These are phyloP conservation scores for Raphanus raphanistrum DNA, from an alignment of 345 rosid species.

Conservation along the genomic window DNA sequence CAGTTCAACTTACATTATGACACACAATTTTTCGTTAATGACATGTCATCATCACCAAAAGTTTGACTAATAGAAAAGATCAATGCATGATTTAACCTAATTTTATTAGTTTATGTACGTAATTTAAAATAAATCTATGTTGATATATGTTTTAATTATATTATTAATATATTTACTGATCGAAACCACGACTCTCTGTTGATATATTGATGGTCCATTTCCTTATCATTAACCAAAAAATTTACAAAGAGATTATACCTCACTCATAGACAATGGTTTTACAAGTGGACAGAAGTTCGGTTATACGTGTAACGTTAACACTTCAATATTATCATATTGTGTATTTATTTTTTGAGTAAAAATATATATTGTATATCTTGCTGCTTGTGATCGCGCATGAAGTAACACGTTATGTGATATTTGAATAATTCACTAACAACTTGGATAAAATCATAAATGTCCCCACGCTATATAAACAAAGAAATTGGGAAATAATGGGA, in stretches of 20 bases:
- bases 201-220: too few species aligned
- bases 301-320: constrained; percentile 25
- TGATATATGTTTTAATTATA: too few species aligned
- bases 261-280: not conserved
- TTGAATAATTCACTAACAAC: not conserved
- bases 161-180: too few species aligned
- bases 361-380: not conserved
- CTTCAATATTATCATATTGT: not conserved
- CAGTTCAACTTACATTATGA: not conserved
- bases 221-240: too few species aligned
- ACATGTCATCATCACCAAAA: too few species aligned
- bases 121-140: too few species aligned
- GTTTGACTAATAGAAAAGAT: too few species aligned
- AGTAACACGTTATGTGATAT: constrained; percentile 30
- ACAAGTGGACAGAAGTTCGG: constrained; percentile 34
- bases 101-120: too few species aligned
- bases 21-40: not conserved
- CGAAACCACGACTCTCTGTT: too few species aligned
- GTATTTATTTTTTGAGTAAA: too few species aligned
- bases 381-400: constrained; percentile 34
- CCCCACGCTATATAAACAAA: constrained; percentile 24
- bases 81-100: too few species aligned
- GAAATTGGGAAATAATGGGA: constrained; percentile 38
- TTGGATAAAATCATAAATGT: constrained; percentile 2
- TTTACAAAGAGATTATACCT: too few species aligned